Evolutionary conservation across 2,329 filamentous ascomycete species (phyloP), one percentile per base, ranked within the genome.

Genomic region (Fusarium palustre): DNA sequence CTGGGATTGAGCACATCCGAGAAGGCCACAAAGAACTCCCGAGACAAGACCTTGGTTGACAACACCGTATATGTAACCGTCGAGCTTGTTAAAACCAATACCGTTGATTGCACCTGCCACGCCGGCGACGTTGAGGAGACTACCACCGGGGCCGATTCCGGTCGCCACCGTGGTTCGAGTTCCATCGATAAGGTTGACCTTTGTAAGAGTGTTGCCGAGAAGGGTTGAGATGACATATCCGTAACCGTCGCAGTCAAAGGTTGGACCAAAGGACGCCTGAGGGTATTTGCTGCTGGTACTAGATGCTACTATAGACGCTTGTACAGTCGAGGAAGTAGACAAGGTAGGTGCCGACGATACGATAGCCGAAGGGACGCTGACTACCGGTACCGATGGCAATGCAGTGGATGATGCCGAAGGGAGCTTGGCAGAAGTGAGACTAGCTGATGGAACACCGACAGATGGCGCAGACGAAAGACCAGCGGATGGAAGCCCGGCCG

Each of bases 11-110:
- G 20, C 18, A 20, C 28, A 24, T 11, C 43, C 43, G 10, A 50
- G 28, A 9, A 50, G 16, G 15, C 41, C 33, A 11, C 52, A 34
- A 12, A 53, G 49, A 10, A 53, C 7, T 7, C 54, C 54, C 10
- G 10, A 18, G 30, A 56, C 45, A 25, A 56, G 2, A 18, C 47
- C 48, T 18, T 54, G 38, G 11, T 42, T 59, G 25, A 59, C 25
- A 3, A 45, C 20, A 31, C 55, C 55, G n/a, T 59, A 59, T 33
- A 59, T 59, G 15, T 59, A 52, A 33, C 45, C 30, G 20, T 59
- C 55, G 13, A 54, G 48, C 20, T 28, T 28, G 25, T 59, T 59
- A 31, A 38, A 59, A 12, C 55, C 55, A 20, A 59, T 59, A 13
- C 38, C 41, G 18, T 59, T 59, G 39, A 59, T 59, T 13, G 47